These are phyloP conservation scores for Fusarium sp. DNA, from an alignment of 2,329 filamentous ascomycete genomes.

Conservation along the genomic window DNA sequence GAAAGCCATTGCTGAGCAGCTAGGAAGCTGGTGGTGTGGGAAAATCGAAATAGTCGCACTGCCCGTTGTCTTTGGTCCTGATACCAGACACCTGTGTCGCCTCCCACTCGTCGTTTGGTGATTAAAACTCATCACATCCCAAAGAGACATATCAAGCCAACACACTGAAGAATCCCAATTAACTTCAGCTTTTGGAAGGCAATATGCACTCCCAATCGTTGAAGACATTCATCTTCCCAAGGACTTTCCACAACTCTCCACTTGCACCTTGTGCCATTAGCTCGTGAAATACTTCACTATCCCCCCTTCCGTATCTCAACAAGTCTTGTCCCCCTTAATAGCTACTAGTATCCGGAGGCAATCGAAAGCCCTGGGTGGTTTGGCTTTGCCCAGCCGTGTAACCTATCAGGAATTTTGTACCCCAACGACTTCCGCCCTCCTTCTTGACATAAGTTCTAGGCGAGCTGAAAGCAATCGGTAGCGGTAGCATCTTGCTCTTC, in stretches of 20 bases:
- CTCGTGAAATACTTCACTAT: too few species aligned
- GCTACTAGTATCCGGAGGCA: too few species aligned
- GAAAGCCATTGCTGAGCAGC: not conserved
- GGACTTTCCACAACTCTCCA: not conserved
- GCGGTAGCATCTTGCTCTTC: not conserved
- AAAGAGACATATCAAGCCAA: too few species aligned
- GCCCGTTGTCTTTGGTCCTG: not conserved
- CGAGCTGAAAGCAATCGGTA: fast-evolving
- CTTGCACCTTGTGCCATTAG: too few species aligned
- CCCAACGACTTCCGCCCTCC: not conserved
- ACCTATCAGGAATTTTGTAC: too few species aligned
- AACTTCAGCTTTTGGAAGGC: not conserved
- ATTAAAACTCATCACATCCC: not conserved
- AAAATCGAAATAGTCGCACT: not conserved
- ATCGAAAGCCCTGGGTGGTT: too few species aligned
- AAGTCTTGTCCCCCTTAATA: not conserved
- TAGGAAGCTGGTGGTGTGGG: not conserved
- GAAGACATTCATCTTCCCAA: not conserved
- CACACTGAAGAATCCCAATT: too few species aligned
- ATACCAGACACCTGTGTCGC: not conserved
- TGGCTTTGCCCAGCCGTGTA: too few species aligned
- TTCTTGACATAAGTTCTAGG: not conserved
- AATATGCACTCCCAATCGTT: not conserved
- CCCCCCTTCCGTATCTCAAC: too few species aligned
- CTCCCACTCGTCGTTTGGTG: not conserved